Conservation (phyloP, 768 basidiomycete species). For the Imleria badia region DNA sequence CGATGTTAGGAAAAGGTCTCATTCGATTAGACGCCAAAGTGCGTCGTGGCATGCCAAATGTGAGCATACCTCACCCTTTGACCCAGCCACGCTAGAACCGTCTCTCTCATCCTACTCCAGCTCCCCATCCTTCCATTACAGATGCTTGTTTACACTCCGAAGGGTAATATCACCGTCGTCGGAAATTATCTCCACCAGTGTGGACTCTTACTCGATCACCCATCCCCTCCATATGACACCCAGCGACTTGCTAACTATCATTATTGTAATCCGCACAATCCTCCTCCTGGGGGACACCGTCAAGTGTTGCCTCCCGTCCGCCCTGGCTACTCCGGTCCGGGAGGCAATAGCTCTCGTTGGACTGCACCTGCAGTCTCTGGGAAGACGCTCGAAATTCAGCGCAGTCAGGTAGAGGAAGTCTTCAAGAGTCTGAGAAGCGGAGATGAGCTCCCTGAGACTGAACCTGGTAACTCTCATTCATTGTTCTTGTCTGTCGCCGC, state of each 20-base stretch:
- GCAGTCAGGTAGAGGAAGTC: slow-evolving; percentile 91
- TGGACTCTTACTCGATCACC: slow-evolving; percentile 77
- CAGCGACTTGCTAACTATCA: slow-evolving; percentile 59
- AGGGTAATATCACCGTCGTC: slow-evolving; percentile 86
- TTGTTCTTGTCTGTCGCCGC: slow-evolving; percentile 11
- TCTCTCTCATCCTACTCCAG: slow-evolving; percentile 39
- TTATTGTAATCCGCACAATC: slow-evolving; percentile 90
- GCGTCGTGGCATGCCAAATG: slow-evolving; percentile 60
- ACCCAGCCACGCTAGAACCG: slow-evolving; percentile 12
- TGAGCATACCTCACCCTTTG: slow-evolving; percentile 38
- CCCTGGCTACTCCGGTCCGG: slow-evolving; percentile 40
- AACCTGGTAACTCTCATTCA: slow-evolving; percentile 62
- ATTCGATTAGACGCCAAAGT: slow-evolving; percentile 80
- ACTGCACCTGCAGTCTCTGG: slow-evolving; percentile 52
- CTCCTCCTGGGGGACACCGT: slow-evolving; percentile 66
- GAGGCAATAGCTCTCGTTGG: slow-evolving; percentile 49
- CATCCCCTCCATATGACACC: slow-evolving; percentile 62
- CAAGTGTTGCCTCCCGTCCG: slow-evolving; percentile 41
- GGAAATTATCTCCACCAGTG: slow-evolving; percentile 70
- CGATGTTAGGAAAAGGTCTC: slow-evolving; percentile 82
- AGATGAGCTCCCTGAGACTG: slow-evolving; percentile 82
- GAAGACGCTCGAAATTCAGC: slow-evolving; percentile 87
- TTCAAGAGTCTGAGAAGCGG: slow-evolving; percentile 88
- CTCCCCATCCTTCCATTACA: slow-evolving; percentile 80
- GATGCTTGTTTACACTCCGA: slow-evolving; percentile 90